A percentile compares a stretch with the other conserved stretches of the same genome.
These are phyloP conservation scores for Penicillium herquei DNA, from an alignment of 495 filamentous ascomycete genomes.

Conservation along the genomic window DNA sequence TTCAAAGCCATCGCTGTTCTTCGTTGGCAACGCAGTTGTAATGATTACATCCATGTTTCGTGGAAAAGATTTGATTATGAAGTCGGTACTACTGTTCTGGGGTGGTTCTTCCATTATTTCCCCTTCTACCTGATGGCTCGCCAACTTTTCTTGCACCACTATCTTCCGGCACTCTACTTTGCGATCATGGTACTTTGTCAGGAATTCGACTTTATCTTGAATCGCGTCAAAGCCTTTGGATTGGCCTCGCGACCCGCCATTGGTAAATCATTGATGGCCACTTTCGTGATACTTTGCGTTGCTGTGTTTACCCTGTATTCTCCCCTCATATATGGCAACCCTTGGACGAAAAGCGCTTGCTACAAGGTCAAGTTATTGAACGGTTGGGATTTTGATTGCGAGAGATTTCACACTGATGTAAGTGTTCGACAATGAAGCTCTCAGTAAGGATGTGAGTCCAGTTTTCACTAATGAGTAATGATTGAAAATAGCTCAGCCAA, in stretches of 20 bases:
- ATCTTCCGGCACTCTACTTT: conserved; percentile 94
- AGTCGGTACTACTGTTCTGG: conserved; percentile 83
- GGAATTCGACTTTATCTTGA: conserved; percentile 77
- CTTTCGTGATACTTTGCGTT: conserved; percentile 69
- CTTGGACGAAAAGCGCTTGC: conserved; percentile 88
- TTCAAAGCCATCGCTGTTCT: conserved; percentile 89
- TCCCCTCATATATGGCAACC: conserved; percentile 87
- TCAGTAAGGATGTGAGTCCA: conserved; percentile 30
- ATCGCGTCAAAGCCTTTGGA: conserved; percentile 64
- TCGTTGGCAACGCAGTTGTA: conserved; percentile 89
- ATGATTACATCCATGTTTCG: conserved; percentile 73
- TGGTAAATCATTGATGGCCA: conserved; percentile 65
- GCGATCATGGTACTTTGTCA: conserved; percentile 87
- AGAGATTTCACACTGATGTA: conserved; percentile 84
- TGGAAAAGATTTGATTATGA: conserved; percentile 99
- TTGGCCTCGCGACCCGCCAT: conserved; percentile 68
- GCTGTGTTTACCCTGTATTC: conserved; percentile 81
- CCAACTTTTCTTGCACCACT: conserved; percentile 97
- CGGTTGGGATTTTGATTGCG: conserved; percentile 97
- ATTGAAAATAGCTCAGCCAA: conserved; percentile 34
- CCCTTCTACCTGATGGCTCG: conserved; percentile 98
- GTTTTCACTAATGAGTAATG: not conserved
- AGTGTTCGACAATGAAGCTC: conserved; percentile 49
- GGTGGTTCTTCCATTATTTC: conserved; percentile 96
- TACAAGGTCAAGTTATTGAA: conserved; percentile 80